These are phyloP conservation scores for Dothidotthia symphoricarpi DNA, from an alignment of 2,329 filamentous ascomycete genomes.

Conservation along the genomic window DNA sequence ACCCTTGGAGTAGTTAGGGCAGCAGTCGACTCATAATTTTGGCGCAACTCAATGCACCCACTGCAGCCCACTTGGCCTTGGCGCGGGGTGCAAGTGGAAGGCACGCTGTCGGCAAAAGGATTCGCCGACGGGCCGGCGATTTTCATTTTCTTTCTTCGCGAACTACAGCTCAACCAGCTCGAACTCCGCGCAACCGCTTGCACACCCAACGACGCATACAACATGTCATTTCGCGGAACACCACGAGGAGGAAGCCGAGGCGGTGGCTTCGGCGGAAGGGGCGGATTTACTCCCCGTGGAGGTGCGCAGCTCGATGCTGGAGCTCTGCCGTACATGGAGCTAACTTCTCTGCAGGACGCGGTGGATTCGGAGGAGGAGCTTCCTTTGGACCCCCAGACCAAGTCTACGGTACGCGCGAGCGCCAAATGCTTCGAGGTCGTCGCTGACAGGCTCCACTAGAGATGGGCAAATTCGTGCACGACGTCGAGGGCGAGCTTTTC, in stretches of 20 bases:
- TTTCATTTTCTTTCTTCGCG: constrained; percentile 29
- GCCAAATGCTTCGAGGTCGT: not conserved
- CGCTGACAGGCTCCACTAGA: constrained; percentile 54
- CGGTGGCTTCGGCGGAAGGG: constrained; percentile 54
- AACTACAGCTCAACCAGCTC: constrained; percentile 27
- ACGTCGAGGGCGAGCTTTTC: constrained; percentile 96
- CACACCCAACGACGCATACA: constrained; percentile 29
- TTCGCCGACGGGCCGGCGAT: constrained; percentile 24
- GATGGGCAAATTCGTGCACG: constrained; percentile 92
- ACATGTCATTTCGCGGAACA: constrained; percentile 62
- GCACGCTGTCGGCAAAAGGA: constrained; percentile 22
- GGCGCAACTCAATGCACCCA: constrained; percentile 19
- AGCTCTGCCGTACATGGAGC: constrained; percentile 25
- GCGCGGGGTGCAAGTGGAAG: constrained; percentile 10
- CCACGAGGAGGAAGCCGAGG: constrained; percentile 38
- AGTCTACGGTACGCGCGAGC: constrained; percentile 42
- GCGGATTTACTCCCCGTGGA: constrained; percentile 53
- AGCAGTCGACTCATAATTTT: constrained; percentile 24
- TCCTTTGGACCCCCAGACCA: constrained; percentile 47
- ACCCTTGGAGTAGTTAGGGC: constrained; percentile 5
- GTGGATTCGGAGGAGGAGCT: constrained; percentile 36
- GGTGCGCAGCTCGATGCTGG: constrained; percentile 34
- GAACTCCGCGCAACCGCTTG: constrained; percentile 28
- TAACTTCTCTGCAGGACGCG: constrained; percentile 38
- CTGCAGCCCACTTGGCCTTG: constrained; percentile 24